Percentiles rank a stretch among this genome's conserved stretches.
Conservation (phyloP, 768 basidiomycete species). For the Hemileccinum rubropunctum region DNA sequence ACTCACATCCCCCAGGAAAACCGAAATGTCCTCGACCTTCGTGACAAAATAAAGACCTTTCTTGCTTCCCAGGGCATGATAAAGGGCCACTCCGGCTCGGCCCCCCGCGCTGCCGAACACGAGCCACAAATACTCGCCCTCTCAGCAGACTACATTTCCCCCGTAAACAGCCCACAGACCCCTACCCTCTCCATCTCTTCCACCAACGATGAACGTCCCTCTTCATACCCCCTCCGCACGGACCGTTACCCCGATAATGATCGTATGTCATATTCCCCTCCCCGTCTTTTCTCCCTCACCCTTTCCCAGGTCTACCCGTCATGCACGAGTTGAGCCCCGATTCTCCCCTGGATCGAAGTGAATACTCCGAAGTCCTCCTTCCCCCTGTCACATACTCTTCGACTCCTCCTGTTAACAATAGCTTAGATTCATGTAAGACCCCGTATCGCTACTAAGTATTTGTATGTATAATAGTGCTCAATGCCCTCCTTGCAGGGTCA, state of each 20-base stretch:
- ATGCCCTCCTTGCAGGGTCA: conserved; percentile 54
- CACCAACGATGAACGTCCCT: conserved; percentile 37
- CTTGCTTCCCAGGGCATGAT: conserved; percentile 85
- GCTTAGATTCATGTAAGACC: conserved; percentile 71
- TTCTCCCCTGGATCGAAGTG: conserved; percentile 31
- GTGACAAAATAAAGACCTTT: conserved; percentile 78
- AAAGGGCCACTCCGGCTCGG: conserved; percentile 79
- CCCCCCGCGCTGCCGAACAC: conserved; percentile 54
- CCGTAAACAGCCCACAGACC: conserved; percentile 42
- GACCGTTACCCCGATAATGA: conserved; percentile 29
- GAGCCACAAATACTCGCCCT: conserved; percentile 52
- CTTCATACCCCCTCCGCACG: conserved; percentile 32
- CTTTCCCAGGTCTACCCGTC: conserved; percentile 23
- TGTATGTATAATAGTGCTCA: conserved; percentile 67
- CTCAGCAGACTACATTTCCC: conserved; percentile 44
- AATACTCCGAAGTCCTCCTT: conserved; percentile 30
- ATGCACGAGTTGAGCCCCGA: conserved; percentile 33
- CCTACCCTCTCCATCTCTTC: conserved; percentile 47
- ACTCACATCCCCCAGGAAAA: conserved; percentile 50
- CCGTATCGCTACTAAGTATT: conserved; percentile 68
- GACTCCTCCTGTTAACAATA: conserved; percentile 44
- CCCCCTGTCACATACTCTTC: conserved; percentile 29
- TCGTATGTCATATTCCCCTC: conserved; percentile 17
- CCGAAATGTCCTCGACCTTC: conserved; percentile 61
- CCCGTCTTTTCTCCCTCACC: neutral